Evolutionary conservation across 2,329 filamentous ascomycete genomes (phyloP).

Genomic region (Thielaviopsis punctulata): DNA sequence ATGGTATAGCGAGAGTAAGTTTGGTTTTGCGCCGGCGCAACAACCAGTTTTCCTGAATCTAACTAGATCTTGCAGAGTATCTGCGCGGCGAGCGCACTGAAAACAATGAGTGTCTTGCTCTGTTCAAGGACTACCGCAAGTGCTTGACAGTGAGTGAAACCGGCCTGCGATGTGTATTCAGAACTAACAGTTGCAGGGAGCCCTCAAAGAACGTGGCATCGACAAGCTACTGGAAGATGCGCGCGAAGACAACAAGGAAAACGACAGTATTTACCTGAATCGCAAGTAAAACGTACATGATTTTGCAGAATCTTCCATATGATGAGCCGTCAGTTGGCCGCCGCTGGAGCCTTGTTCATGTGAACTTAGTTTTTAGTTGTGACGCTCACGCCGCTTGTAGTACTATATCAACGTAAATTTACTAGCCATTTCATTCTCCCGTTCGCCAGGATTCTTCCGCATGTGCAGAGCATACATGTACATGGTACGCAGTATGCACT

Average conservation of each 20-base stretch:
- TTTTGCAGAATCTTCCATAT: neutral
- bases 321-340: neutral
- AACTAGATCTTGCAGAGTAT: constrained; percentile 46
- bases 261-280: constrained; percentile 40
- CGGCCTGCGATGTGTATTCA: neutral
- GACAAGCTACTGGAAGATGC: constrained; percentile 87
- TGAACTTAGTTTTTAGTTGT: neutral
- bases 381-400: neutral
- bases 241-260: constrained; percentile 74
- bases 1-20: constrained; percentile 96
- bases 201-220: constrained; percentile 75
- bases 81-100: constrained; percentile 66
- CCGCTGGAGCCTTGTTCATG: neutral
- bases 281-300: constrained; percentile 22
- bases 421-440: neutral
- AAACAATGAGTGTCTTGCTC: constrained; percentile 64
- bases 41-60: neutral
- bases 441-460: neutral
- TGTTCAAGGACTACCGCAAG: constrained; percentile 78
- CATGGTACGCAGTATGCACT: no score
- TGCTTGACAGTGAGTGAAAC: constrained; percentile 55
- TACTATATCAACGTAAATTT: neutral
- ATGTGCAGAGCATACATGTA: no score
- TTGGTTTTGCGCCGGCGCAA: neutral
- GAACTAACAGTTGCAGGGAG: constrained; percentile 37